These are phyloP conservation scores for Verbascum thapsus DNA, from an alignment of 257 asterid genomes.

Conservation along the genomic window DNA sequence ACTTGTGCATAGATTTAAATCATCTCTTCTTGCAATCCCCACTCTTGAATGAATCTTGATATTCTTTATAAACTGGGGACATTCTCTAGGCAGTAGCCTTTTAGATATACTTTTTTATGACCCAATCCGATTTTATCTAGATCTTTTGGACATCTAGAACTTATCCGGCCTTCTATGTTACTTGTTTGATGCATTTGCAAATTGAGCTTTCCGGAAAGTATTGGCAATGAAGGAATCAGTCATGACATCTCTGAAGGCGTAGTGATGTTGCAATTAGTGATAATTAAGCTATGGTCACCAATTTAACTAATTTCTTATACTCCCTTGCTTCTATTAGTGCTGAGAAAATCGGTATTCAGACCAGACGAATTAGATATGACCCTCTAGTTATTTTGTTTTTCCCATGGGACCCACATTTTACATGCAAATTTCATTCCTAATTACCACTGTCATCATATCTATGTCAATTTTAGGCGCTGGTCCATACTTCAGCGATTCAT, in stretches of 20 bases:
- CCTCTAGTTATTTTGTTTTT: background rate
- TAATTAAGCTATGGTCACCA: background rate
- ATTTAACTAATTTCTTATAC: background rate
- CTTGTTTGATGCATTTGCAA: no score
- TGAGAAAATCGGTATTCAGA: background rate
- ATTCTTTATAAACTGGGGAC: background rate
- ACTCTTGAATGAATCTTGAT: background rate
- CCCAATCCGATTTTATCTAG: slow-evolving; percentile 3
- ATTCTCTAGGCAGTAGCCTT: background rate
- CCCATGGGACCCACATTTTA: no score
- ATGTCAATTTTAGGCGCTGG: background rate
- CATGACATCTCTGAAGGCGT: no score
- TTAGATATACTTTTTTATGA: slow-evolving; percentile 2
- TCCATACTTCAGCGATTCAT: background rate
- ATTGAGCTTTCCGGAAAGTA: no score
- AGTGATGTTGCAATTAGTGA: no score
- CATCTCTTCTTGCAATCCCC: slow-evolving; percentile 9
- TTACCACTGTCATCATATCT: slow-evolving; percentile 3
- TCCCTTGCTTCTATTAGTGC: background rate
- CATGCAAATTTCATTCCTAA: background rate
- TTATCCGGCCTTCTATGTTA: no score
- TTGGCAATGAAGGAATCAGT: no score
- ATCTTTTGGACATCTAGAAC: no score
- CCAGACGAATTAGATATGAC: background rate
- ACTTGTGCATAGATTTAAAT: background rate